A percentile compares a stretch with the other conserved stretches of the same genome.
Evolutionary conservation across 2,329 filamentous ascomycete genomes (phyloP).

Genomic region (Fonsecaea monophora): DNA sequence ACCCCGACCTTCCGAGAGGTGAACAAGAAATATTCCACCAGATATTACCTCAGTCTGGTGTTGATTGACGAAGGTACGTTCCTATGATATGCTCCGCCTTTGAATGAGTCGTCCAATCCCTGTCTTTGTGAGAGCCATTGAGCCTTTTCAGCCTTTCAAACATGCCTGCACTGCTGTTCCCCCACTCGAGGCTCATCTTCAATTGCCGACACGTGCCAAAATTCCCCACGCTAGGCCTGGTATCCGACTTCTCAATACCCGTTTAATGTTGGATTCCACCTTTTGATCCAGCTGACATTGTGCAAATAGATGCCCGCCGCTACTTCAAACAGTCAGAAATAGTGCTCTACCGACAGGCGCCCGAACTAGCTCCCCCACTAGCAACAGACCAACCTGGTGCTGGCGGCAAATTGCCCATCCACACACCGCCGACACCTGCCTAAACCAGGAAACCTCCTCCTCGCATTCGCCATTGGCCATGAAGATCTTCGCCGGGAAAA

Average conservation of each 20-base stretch:
- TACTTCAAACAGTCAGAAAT: constrained; percentile 99
- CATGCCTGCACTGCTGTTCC: neutral
- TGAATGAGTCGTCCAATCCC: constrained; percentile 3
- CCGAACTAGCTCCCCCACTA: constrained; percentile 44
- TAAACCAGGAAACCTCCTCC: constrained; percentile 19
- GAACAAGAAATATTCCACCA: constrained; percentile 99
- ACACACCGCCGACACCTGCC: constrained; percentile 37
- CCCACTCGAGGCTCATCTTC: neutral
- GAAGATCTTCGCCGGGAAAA: neutral
- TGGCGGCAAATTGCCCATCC: constrained; percentile 38
- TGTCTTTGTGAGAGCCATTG: neutral
- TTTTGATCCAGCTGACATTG: neutral
- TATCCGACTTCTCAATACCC: constrained; percentile 1
- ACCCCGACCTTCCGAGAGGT: constrained; percentile 99
- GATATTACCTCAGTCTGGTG: constrained; percentile 96
- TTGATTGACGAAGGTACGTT: constrained; percentile 86
- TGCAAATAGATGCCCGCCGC: constrained; percentile 75
- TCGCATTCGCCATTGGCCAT: neutral
- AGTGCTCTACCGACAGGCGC: constrained; percentile 83
- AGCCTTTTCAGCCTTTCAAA: neutral
- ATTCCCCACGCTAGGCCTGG: constrained; percentile 28
- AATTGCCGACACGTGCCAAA: neutral
- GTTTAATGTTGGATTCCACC: neutral
- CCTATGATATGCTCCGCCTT: constrained; percentile 21
- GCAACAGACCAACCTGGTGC: constrained; percentile 38